These are phyloP conservation scores for Emmonsiellopsis sp. DNA, from an alignment of 2,329 filamentous ascomycete species.

Conservation along the genomic window DNA sequence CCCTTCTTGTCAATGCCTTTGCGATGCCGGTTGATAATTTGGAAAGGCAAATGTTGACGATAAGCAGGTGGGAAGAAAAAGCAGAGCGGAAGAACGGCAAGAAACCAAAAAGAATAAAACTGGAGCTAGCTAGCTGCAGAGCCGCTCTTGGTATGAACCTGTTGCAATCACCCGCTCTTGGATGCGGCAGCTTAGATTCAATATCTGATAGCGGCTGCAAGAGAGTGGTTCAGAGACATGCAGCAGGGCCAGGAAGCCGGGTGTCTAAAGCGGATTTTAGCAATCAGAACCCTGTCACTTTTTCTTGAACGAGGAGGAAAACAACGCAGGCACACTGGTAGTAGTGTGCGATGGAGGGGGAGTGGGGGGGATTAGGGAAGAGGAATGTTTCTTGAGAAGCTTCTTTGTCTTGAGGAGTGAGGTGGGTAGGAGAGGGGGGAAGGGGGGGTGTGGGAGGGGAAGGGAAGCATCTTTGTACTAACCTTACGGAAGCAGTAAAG, in stretches of 20 bases:
- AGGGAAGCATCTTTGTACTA: conserved; percentile 1
- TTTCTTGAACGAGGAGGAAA: background rate
- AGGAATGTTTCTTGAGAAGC: background rate
- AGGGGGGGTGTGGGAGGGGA: background rate
- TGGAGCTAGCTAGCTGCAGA: conserved; percentile 1
- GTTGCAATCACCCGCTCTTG: conserved; percentile 11
- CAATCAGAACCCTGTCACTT: conserved; percentile 1
- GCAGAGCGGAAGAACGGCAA: background rate
- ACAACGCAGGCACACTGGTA: background rate
- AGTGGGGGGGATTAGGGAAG: background rate
- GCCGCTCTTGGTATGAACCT: conserved; percentile 8
- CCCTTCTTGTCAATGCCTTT: background rate
- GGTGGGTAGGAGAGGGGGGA: background rate
- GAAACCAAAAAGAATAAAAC: background rate
- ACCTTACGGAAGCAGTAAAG: conserved; percentile 4
- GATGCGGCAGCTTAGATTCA: background rate
- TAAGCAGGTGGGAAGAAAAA: background rate
- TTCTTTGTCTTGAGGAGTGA: conserved; percentile 3
- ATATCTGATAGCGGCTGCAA: conserved; percentile 1
- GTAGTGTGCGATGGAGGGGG: background rate
- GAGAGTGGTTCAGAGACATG: conserved; percentile 8
- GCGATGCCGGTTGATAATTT: background rate
- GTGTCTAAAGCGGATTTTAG: background rate
- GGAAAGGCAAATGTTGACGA: background rate
- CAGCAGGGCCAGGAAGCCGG: conserved; percentile 2